phyloP scores from a whole-genome alignment of 495 filamentous ascomycete genomes.

The Penicillium maclennaniae region DNA sequence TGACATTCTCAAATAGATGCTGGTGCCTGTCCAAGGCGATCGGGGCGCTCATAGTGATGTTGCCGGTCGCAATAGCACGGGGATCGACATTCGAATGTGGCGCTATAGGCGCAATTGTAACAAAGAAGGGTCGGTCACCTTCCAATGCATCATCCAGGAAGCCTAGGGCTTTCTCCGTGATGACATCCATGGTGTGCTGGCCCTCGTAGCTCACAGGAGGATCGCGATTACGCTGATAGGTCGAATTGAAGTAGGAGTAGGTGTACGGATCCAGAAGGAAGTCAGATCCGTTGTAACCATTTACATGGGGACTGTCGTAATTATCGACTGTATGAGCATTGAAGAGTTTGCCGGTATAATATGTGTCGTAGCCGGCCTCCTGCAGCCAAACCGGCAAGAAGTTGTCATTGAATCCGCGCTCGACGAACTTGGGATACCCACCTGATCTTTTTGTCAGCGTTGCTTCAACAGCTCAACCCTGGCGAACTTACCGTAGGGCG shows the following conservation, averaged over 20 bases:
- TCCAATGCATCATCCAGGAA: slow-evolving; percentile 60
- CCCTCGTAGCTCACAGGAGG: slow-evolving; percentile 54
- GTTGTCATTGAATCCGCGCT: slow-evolving; percentile 60
- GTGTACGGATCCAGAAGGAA: slow-evolving; percentile 71
- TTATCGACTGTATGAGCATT: slow-evolving; percentile 59
- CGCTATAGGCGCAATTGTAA: slow-evolving; percentile 61
- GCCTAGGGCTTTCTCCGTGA: slow-evolving; percentile 57
- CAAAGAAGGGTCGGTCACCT: slow-evolving; percentile 59
- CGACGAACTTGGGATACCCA: slow-evolving; percentile 67
- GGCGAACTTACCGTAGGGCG: slow-evolving; percentile 51
- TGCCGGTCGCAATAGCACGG: slow-evolving; percentile 10
- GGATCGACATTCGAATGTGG: slow-evolving; percentile 60
- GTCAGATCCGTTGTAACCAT: slow-evolving; percentile 55
- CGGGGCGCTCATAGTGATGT: slow-evolving; percentile 43
- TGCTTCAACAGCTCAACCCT: neutral
- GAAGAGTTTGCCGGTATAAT: slow-evolving; percentile 71
- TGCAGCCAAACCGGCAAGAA: slow-evolving; percentile 71
- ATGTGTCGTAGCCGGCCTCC: slow-evolving; percentile 65
- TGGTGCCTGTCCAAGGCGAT: slow-evolving; percentile 43
- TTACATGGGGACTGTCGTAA: slow-evolving; percentile 55
- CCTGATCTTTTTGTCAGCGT: slow-evolving; percentile 34
- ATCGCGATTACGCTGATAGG: slow-evolving; percentile 61
- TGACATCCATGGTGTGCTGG: slow-evolving; percentile 58
- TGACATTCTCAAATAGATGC: slow-evolving; percentile 35
- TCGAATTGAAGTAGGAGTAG: slow-evolving; percentile 66